These are phyloP conservation scores for Kokia cookei DNA, from an alignment of 441 rosid species.

Conservation along the genomic window DNA sequence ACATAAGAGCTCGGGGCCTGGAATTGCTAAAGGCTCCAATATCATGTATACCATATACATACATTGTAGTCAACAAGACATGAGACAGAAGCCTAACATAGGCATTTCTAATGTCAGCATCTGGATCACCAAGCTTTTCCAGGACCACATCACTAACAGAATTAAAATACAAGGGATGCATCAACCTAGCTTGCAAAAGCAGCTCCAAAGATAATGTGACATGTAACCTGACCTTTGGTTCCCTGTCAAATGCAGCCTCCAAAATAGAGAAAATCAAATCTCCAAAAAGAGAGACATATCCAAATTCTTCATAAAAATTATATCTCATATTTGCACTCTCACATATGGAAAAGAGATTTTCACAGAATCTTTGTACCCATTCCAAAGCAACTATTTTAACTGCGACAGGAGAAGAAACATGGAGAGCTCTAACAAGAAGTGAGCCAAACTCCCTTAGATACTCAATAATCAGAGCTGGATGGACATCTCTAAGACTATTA, in stretches of 20 bases:
- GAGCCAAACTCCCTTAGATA: slow-evolving; percentile 52
- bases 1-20: slow-evolving; percentile 40
- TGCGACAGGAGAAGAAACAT: slow-evolving; percentile 63
- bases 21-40: slow-evolving; percentile 34
- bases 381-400: slow-evolving; percentile 63
- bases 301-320: slow-evolving; percentile 46
- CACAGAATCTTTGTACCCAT: slow-evolving; percentile 74
- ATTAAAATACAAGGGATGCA: slow-evolving; percentile 57
- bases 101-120: slow-evolving; percentile 53
- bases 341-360: slow-evolving; percentile 47
- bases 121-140: slow-evolving; percentile 90
- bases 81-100: slow-evolving; percentile 70
- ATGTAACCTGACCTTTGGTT: slow-evolving; percentile 74
- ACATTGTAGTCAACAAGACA: slow-evolving; percentile 63
- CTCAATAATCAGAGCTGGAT: slow-evolving; percentile 46
- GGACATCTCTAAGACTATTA: slow-evolving; percentile 20
- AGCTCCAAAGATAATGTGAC: slow-evolving; percentile 72
- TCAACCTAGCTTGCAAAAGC: slow-evolving; percentile 68
- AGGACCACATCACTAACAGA: slow-evolving; percentile 60
- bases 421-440: slow-evolving; percentile 59
- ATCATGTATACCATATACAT: slow-evolving; percentile 51
- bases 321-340: slow-evolving; percentile 33
- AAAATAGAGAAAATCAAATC: slow-evolving; percentile 56
- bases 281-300: slow-evolving; percentile 35
- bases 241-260: slow-evolving; percentile 84